Evolutionary conservation across 805 yeast species (phyloP).

Genomic region (Barnettozyma wickerhamii): DNA sequence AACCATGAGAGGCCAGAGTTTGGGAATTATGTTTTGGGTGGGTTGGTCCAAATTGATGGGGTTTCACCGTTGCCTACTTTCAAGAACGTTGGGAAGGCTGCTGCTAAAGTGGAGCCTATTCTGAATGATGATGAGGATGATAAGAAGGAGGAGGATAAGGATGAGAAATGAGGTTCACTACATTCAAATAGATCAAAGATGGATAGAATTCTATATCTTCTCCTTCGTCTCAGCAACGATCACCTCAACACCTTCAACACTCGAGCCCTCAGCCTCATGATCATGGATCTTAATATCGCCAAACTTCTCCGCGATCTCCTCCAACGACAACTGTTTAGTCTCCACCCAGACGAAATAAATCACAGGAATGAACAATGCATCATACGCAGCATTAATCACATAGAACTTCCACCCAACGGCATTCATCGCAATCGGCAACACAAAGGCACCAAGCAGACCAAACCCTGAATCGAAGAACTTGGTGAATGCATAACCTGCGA

Average conservation of each 20-base stretch:
- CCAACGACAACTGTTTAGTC: constrained; percentile 27
- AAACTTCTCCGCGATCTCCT: constrained; percentile 26
- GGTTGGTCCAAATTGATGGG: background rate
- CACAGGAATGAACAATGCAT: constrained; percentile 20
- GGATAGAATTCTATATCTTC: no score
- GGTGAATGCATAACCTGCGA: constrained; percentile 6
- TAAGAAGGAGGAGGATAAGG: no score
- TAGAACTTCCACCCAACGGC: constrained; percentile 26
- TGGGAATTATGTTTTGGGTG: background rate
- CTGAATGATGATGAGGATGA: background rate
- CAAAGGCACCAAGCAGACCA: constrained; percentile 11
- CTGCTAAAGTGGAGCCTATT: background rate
- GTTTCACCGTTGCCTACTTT: background rate
- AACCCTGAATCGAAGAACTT: constrained; percentile 13
- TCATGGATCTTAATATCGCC: constrained; percentile 18
- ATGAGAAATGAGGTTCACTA: no score
- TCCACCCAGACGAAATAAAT: constrained; percentile 28
- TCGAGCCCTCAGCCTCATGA: constrained; percentile 4
- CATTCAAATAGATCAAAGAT: no score
- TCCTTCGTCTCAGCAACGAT: no score
- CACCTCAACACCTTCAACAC: no score
- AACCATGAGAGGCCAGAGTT: background rate
- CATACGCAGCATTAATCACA: constrained; percentile 22
- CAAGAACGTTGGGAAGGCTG: background rate
- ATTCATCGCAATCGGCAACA: constrained; percentile 25